These are phyloP conservation scores for Tulasnella sp. DNA, from an alignment of 768 basidiomycete genomes.

Conservation along the genomic window DNA sequence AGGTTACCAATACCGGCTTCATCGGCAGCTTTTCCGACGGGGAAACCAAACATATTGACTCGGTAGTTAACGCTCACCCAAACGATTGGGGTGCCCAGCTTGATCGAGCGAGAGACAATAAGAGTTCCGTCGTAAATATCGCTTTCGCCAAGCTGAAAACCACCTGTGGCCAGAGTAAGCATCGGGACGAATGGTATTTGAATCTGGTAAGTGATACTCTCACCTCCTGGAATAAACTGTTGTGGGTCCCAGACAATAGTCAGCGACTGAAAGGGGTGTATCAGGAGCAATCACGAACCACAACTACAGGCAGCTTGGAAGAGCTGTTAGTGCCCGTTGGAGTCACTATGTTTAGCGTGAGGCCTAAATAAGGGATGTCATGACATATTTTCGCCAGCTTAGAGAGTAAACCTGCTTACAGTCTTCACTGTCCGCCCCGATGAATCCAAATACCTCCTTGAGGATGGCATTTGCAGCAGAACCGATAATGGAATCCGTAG, in stretches of 20 bases:
- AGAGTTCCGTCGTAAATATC: conserved; percentile 44
- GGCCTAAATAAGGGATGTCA: conserved; percentile 38
- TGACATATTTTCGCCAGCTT: background rate
- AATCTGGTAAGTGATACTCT: background rate
- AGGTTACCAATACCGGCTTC: conserved; percentile 34
- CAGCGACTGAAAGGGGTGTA: background rate
- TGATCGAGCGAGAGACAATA: conserved; percentile 47
- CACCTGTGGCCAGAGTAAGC: conserved; percentile 20
- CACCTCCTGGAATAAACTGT: conserved; percentile 52
- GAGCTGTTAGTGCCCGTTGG: conserved; percentile 43
- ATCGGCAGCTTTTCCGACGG: conserved; percentile 23
- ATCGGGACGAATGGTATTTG: background rate
- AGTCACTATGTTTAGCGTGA: conserved; percentile 53
- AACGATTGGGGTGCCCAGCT: conserved; percentile 47
- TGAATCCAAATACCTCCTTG: conserved; percentile 37
- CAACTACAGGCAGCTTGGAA: conserved; percentile 53
- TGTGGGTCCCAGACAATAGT: conserved; percentile 32
- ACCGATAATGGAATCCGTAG: conserved; percentile 41
- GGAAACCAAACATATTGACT: conserved; percentile 23
- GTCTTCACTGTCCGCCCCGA: conserved; percentile 46
- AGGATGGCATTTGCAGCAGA: conserved; percentile 41
- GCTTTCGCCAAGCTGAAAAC: conserved; percentile 30
- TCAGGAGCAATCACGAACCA: conserved; percentile 41
- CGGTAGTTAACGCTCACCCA: conserved; percentile 57
- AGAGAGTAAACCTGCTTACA: conserved; percentile 40